Percentiles rank a stretch among this genome's conserved stretches.
Conservation (phyloP, 305 asterid genomes). For the Fraxinus velutina region DNA sequence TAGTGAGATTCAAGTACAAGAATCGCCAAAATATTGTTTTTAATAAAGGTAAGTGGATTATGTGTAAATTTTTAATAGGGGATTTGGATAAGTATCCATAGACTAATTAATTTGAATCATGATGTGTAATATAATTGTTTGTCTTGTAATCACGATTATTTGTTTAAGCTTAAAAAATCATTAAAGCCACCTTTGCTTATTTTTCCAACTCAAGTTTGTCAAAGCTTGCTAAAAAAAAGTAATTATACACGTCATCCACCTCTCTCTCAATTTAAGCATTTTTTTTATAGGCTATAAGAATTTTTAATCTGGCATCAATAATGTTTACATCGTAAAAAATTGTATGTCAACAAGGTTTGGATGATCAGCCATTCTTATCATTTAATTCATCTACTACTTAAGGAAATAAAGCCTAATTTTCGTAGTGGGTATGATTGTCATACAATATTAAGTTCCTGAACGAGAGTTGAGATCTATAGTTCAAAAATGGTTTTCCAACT, state of each 20-base stretch:
- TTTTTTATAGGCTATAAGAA: not conserved
- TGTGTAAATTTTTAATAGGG: not conserved
- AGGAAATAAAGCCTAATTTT: not conserved
- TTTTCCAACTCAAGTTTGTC: not conserved
- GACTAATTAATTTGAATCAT: not conserved
- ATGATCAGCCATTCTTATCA: not conserved
- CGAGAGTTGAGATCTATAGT: too few relatives aligned
- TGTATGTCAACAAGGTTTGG: not conserved
- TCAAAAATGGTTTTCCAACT: too few relatives aligned
- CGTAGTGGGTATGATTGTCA: not conserved
- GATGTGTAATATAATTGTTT: not conserved
- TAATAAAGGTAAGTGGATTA: not conserved
- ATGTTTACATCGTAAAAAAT: not conserved
- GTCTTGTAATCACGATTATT: not conserved
- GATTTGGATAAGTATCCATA: not conserved
- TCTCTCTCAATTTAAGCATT: not conserved
- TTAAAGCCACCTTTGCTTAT: not conserved
- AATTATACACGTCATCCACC: not conserved
- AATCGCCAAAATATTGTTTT: not conserved
- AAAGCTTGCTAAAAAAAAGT: not conserved
- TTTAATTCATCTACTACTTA: not conserved
- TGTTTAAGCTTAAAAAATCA: not conserved
- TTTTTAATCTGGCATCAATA: not conserved
- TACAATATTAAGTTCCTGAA: not conserved
- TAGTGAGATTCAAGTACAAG: not conserved